These are phyloP conservation scores for Ganoderma boninense DNA, from an alignment of 1,284 basidiomycete genomes.

Conservation along the genomic window DNA sequence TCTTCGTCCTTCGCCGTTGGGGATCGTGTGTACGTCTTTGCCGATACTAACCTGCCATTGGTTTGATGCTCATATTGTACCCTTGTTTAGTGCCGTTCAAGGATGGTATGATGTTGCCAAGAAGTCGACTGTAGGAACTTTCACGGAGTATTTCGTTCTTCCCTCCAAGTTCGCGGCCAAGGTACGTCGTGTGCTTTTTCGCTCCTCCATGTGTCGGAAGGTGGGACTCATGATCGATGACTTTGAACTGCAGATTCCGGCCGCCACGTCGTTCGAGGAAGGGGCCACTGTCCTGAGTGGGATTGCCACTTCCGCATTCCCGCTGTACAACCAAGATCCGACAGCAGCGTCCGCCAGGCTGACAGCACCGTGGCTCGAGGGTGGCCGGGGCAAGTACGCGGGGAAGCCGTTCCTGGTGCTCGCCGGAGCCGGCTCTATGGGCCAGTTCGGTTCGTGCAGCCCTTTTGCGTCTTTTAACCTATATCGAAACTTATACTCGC, in stretches of 20 bases:
- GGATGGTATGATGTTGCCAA: neutral
- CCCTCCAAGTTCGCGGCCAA: conserved; percentile 36
- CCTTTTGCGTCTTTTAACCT: conserved; percentile 10
- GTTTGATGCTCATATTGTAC: neutral
- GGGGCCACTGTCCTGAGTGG: conserved; percentile 32
- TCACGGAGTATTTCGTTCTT: neutral
- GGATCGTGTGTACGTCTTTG: conserved; percentile 50
- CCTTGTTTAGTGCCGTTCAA: neutral
- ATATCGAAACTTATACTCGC: conserved; percentile 30
- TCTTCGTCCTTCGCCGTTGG: conserved; percentile 44
- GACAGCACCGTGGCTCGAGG: conserved; percentile 33
- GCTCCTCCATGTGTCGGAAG: neutral
- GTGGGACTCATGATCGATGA: neutral
- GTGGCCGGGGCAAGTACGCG: conserved; percentile 42
- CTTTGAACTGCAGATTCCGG: conserved; percentile 4
- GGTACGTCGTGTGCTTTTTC: neutral
- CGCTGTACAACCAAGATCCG: conserved; percentile 22
- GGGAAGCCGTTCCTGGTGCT: conserved; percentile 43
- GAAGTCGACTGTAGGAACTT: neutral
- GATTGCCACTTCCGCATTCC: conserved; percentile 29
- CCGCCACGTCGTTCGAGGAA: conserved; percentile 29
- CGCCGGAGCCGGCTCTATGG: conserved; percentile 46
- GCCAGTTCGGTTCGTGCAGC: conserved; percentile 43
- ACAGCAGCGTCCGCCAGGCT: neutral
- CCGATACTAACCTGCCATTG: neutral